Evolutionary conservation across 2,329 filamentous ascomycete species (phyloP), one percentile per base, ranked within the genome.

Genomic region (Hypoxylon sp.): DNA sequence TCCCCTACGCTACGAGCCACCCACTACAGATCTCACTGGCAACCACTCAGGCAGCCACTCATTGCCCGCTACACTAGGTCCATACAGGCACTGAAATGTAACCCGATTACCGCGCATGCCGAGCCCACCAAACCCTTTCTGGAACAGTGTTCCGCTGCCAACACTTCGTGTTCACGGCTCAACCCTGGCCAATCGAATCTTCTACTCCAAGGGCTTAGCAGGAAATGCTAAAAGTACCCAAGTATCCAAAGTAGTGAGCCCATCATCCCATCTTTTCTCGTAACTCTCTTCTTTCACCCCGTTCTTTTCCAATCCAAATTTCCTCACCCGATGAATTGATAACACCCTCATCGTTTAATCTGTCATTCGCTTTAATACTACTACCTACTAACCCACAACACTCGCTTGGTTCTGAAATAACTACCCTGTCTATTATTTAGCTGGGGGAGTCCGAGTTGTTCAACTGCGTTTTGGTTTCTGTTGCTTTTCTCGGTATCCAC

Each of bases 291-390:
- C 51, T 68, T 63, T 43, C 50, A 55, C 57, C 45, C 65, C 58
- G 17, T 32, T 63, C 59, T 46, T 53, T 60, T 67, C 58, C 51
- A 46, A 52, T 34, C 59, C 28, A 30, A 56, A 50, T 50, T 60
- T 58, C 13, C 66, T 65, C 61, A 50, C 34, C 64, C 68, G 67
- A 73, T 68, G 67, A 69, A 67, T 65, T 70, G 65, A 75, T 52
- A 46, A n/a, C 28, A 51, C 25, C 49, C 46, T 60, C 67, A 58
- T 69, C 63, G 61, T 59, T 59, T 48, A 57, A 65, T 41, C 65
- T 56, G 73, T 74, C 75, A 65, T 74, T 76, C 75, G 75, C 75
- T 76, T 73, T 66, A 63, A 58, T 69, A 65, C 50, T 62, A 17
- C 41, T 53, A 46, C 41, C 43, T 32, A 55, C 45, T 43, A 49